phyloP scores from a whole-genome alignment of 139 green algal genomes.

The Desmodesmus armatus region DNA sequence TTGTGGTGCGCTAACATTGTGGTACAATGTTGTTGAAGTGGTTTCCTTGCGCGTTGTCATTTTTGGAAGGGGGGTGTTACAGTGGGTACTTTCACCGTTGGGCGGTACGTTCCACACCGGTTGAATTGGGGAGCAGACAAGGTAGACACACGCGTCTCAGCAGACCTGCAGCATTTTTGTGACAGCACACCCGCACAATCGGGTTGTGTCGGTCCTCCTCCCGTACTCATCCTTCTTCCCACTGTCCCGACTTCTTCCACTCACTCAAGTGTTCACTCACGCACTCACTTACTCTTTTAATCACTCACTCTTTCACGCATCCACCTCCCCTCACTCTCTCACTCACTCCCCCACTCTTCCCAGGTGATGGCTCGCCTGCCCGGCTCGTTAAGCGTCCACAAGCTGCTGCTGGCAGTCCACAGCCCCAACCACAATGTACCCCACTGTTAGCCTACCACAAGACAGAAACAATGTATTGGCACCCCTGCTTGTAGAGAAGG shows the following conservation, averaged over 20 bases:
- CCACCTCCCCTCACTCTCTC: no score
- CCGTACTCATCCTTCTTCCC: background rate
- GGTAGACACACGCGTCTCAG: background rate
- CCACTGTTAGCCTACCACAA: no score
- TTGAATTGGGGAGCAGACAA: no score
- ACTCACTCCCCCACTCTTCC: background rate
- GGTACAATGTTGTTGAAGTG: no score
- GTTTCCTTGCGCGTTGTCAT: no score
- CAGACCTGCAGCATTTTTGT: background rate
- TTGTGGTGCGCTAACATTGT: no score
- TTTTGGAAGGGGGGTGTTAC: no score
- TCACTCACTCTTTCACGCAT: background rate
- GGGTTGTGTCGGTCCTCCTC: no score
- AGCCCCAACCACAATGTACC: background rate
- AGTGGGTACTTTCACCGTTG: no score
- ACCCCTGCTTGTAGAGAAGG: no score
- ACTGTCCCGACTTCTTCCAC: background rate
- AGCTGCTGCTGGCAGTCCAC: slow-evolving; percentile 2
- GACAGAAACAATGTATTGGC: no score
- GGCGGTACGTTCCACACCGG: no score
- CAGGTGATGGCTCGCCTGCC: slow-evolving; percentile 34
- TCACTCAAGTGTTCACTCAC: background rate
- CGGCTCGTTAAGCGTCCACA: slow-evolving; percentile 5
- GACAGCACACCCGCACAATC: background rate
- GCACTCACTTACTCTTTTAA: background rate